Percentiles rank a stretch among this genome's conserved stretches.
Evolutionary conservation across 768 basidiomycete species (phyloP).

Genomic region (Suillus fuscotomentosus): DNA sequence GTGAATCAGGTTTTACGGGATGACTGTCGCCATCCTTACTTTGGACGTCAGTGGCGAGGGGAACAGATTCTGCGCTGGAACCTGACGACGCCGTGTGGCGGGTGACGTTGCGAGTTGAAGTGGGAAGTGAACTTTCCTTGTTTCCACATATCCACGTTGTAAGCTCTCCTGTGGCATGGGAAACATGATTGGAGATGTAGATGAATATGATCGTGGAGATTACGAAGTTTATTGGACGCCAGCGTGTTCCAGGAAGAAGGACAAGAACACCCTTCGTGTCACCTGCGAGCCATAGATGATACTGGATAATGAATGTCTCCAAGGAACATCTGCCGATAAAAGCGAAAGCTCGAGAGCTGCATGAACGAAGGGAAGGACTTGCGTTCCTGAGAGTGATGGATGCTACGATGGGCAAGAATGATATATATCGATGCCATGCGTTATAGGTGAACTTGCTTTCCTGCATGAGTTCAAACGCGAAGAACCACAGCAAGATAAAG

Average conservation of each 20-base stretch:
- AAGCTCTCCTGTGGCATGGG: constrained; percentile 71
- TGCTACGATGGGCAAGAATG: constrained; percentile 75
- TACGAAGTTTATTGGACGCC: constrained; percentile 77
- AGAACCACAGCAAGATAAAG: constrained; percentile 69
- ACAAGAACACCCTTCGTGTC: constrained; percentile 82
- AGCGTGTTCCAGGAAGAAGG: constrained; percentile 70
- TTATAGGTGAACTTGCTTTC: constrained; percentile 87
- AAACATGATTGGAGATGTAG: constrained; percentile 74
- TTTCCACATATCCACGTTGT: constrained; percentile 57
- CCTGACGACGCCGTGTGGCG: not conserved
- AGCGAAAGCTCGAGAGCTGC: constrained; percentile 65
- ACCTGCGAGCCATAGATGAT: constrained; percentile 81
- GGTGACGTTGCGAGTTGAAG: constrained; percentile 13
- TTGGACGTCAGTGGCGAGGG: constrained; percentile 6
- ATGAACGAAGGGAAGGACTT: constrained; percentile 65
- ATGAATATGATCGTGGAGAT: constrained; percentile 77
- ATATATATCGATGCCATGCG: constrained; percentile 78
- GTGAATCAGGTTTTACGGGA: constrained; percentile 39
- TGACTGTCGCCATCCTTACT: constrained; percentile 25
- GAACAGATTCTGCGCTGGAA: constrained; percentile 12
- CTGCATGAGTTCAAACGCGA: constrained; percentile 75
- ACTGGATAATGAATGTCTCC: constrained; percentile 91
- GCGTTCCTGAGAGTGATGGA: constrained; percentile 80
- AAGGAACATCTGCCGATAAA: constrained; percentile 87
- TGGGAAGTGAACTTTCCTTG: constrained; percentile 23